A percentile compares a stretch with the other conserved stretches of the same genome.
Conservation (phyloP, 2,329 filamentous ascomycete genomes). For the Macrophomina tecta region DNA sequence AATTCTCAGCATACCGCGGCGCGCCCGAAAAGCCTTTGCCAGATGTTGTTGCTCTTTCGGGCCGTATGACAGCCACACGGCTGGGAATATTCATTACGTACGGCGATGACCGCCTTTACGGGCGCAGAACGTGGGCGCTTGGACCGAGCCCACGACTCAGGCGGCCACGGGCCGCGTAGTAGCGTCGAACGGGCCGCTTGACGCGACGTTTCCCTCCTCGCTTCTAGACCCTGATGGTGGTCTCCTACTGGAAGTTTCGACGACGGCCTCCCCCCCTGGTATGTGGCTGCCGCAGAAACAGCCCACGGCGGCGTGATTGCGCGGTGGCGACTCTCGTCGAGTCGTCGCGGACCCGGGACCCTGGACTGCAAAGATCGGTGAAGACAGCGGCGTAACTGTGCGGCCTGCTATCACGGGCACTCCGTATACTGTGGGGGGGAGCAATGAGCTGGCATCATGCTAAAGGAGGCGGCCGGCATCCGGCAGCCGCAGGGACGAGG, state of each 20-base stretch:
- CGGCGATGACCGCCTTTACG: background rate
- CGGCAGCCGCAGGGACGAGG: conserved; percentile 6
- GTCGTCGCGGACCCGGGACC: background rate
- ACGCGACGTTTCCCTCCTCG: conserved; percentile 2
- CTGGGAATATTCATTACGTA: conserved; percentile 18
- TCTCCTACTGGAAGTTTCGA: conserved; percentile 16
- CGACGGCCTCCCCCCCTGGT: background rate
- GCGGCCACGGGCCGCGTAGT: conserved; percentile 21
- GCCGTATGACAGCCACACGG: background rate
- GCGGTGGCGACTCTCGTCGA: conserved; percentile 18
- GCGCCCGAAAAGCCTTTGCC: too few species aligned
- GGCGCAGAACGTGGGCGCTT: background rate
- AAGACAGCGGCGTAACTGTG: background rate
- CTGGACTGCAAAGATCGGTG: conserved; percentile 12
- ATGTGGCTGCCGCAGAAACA: conserved; percentile 9
- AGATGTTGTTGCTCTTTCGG: background rate
- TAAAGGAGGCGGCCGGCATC: conserved; percentile 10
- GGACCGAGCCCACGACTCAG: background rate
- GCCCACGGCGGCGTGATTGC: conserved; percentile 20
- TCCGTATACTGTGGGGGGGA: conserved; percentile 22
- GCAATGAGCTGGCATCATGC: conserved; percentile 12
- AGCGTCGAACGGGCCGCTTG: conserved; percentile 16
- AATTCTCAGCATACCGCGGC: background rate
- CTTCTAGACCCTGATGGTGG: conserved; percentile 14
- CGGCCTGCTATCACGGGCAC: conserved; percentile 6